Conservation (phyloP, 2,329 filamentous ascomycete species). For the Phaeosphaeria sp. region DNA sequence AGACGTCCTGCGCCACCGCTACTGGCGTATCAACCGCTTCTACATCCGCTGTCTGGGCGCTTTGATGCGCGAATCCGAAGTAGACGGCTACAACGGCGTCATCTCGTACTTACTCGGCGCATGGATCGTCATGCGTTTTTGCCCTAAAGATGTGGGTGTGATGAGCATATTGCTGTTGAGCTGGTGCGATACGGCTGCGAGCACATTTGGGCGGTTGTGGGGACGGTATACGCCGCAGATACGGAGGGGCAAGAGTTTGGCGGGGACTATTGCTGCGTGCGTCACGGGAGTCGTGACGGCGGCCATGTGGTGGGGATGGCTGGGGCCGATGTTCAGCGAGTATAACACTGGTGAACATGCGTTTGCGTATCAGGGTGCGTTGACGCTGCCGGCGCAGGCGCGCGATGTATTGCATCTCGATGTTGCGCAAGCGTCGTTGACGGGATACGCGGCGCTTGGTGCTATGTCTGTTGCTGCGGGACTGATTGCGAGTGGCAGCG, state of each 20-base stretch:
- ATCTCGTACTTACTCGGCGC: conserved; percentile 95
- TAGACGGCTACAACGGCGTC: conserved; percentile 91
- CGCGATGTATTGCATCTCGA: conserved; percentile 68
- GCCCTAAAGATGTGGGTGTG: conserved; percentile 91
- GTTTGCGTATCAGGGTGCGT: conserved; percentile 81
- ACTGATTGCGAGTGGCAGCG: conserved; percentile 85
- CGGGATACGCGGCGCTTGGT: conserved; percentile 75
- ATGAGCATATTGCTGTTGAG: conserved; percentile 89
- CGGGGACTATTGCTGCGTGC: conserved; percentile 85
- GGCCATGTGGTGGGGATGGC: conserved; percentile 84
- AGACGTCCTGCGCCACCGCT: conserved; percentile 84
- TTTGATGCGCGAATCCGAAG: conserved; percentile 96
- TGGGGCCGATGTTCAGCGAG: conserved; percentile 65
- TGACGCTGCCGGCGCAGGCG: conserved; percentile 71
- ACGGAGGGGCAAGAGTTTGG: conserved; percentile 86
- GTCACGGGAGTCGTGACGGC: conserved; percentile 83
- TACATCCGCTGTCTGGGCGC: conserved; percentile 87
- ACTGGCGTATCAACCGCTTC: conserved; percentile 78
- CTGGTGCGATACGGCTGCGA: conserved; percentile 98
- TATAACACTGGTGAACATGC: conserved; percentile 56
- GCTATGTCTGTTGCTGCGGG: conserved; percentile 87
- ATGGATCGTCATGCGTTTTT: conserved; percentile 83
- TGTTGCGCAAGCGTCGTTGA: conserved; percentile 65
- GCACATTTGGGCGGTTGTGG: conserved; percentile 89
- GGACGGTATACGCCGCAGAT: conserved; percentile 88